Base-by-base conservation (phyloP, 1,284 basidiomycete species). In the Austroboletus olivaceoglutinosus region DNA sequence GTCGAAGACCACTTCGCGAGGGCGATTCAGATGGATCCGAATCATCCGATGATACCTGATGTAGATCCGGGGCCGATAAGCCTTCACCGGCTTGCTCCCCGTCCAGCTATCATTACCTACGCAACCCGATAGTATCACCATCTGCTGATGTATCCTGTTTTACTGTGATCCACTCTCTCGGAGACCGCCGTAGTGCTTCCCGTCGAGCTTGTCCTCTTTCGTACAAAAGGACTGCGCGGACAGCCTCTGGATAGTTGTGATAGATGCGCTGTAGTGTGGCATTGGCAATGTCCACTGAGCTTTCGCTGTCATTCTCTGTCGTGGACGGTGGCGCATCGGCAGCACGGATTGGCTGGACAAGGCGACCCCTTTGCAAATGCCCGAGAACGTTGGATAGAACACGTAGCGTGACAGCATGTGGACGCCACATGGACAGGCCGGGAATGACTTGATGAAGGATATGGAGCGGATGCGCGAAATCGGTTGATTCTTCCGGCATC, bases 401-500 rank as follows among this genome's bases (percentile, higher is more conserved):
- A 5, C 70, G 63, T 25, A 86, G 62, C 8, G 80, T 74, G 31
- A 71, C 70, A 21, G 57, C 63, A 60, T 87, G 84, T n/a, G 83
- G 80, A 44, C 73, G 73, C 87, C 86, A 89, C 40, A 73, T 63
- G 51, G 81, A 77, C 81, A 83, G 86, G 18, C 76, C 68, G 5
- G 84, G 85, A 4, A 83, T 77, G 49, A 85, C 73, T 52, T 81
- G 77, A 55, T 83, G 78, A 10, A 89, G 71, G 19, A 85, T 64
- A 53, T 82, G 74, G 34, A 91, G 68, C 7, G 82, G 76, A 62
- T 82, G 78, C 19, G 76, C 77, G 52, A 82, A 73, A 62, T 79
- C 76, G 51, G 65, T 55, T 13, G 57, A 46, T 19, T 57, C 52
- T 39, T 62, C 57, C 41, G 62, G 51, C 51, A 55, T 41, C 16